phyloP scores from a whole-genome alignment of 768 basidiomycete species.

The Leccinum sublutescens region DNA sequence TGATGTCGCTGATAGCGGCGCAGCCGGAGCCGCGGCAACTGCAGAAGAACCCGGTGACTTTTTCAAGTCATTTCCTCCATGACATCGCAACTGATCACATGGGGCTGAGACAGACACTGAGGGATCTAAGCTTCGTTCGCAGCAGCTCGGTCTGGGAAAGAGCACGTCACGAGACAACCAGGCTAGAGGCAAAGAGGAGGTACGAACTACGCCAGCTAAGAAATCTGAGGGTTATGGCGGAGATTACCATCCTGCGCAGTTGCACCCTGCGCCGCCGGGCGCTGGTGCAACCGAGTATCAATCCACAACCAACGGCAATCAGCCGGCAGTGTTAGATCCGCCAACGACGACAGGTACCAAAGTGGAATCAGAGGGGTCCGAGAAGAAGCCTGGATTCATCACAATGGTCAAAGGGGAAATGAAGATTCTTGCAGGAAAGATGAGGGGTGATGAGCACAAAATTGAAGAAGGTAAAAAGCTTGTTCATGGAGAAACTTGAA shows the following conservation, averaged over 20 bases:
- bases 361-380: not conserved
- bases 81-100: not conserved
- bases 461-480: conserved; percentile 30
- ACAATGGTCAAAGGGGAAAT: conserved; percentile 34
- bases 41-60: conserved; percentile 2
- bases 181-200: conserved; percentile 2
- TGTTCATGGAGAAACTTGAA: conserved; percentile 26
- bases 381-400: conserved; percentile 29
- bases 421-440: conserved; percentile 31
- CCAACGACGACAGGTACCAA: not conserved
- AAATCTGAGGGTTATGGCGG: conserved; percentile 10
- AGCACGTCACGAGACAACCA: not conserved
- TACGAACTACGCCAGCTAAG: not conserved
- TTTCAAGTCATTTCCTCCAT: not conserved
- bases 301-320: not conserved
- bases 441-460: conserved; percentile 29
- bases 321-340: not conserved
- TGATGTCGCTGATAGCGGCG: not conserved
- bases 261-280: conserved; percentile 28
- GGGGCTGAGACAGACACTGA: not conserved
- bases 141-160: not conserved
- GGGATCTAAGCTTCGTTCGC: not conserved
- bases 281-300: conserved; percentile 16
- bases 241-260: conserved; percentile 28
- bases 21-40: not conserved